Evolutionary conservation across 441 rosid species (phyloP), one percentile per base, ranked within the genome.

Genomic region (Codiaeum variegatum): DNA sequence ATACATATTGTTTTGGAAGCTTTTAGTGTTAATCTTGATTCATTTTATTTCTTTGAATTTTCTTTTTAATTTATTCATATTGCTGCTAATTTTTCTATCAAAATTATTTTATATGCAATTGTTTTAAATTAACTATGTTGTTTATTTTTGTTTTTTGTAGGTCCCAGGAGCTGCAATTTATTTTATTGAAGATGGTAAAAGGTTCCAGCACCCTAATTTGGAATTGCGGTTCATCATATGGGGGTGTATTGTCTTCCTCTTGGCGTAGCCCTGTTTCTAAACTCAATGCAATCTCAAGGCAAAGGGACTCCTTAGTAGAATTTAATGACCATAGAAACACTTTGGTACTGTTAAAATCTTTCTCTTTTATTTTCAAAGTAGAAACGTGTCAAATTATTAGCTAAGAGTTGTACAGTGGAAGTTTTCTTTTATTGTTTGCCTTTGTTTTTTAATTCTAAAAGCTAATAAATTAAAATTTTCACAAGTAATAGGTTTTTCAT

Each of bases 141-240:
- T 8, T 28, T 19, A 21, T 28, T 34, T 62, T 29, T 68, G 38
- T 28, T 64, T 16, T 72, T 9, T 23, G 13, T 80, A 93, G 98
- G 95, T 93, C 31, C 90, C 96, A 3, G 92, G 91, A 78, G 70
- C 85, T 75, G 88, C 95, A 52, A 91, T 93, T 73, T 91, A 86
- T 84, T 91, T 89, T 83, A 88, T 91, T 1, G 97, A 91, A 81
- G 98, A 93, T 59, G 95, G 97, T 29, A 91, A 87, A 91, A 91
- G 84, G 90, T 91, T 52, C 88, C 83, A 44, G 83, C 83, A 38
- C 76, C 67, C 32, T 80, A 76, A 80, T 61, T 66, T 31, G 8
- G 34, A 32, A 44, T 74, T 32, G 44, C 23, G 32, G 47, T 28
- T 5, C 24, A 52, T 47, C 29, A 18, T 18, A 18, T 34, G 24